Evolutionary conservation across 495 filamentous ascomycete genomes (phyloP).

Genomic region (Annulohypoxylon maeteangense): DNA sequence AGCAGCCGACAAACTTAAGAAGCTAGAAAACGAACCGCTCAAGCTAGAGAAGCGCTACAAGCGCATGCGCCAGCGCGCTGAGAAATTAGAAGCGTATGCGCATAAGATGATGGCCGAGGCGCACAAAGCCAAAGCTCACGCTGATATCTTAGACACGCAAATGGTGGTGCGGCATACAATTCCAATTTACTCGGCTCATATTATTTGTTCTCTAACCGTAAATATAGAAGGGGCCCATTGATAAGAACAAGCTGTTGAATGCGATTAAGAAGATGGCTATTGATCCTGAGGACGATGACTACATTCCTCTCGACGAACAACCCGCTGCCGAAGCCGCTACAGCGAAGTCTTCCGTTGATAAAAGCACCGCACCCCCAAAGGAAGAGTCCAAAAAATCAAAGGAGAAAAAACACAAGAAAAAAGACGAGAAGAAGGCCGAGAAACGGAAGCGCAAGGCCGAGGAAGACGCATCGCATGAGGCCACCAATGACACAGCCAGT

Average conservation of each 20-base stretch:
- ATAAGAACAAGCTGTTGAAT: constrained; percentile 35
- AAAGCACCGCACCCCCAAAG: neutral
- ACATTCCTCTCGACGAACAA: constrained; percentile 31
- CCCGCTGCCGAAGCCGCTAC: neutral
- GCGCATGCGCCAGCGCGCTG: constrained; percentile 39
- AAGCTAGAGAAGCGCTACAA: constrained; percentile 49
- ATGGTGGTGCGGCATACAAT: constrained; percentile 18
- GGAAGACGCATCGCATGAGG: constrained; percentile 29
- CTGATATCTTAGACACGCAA: constrained; percentile 36
- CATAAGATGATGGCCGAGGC: constrained; percentile 39
- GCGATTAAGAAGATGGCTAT: constrained; percentile 34
- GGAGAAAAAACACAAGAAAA: constrained; percentile 35
- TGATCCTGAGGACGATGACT: constrained; percentile 33
- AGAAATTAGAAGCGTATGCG: constrained; percentile 42
- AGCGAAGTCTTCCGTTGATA: neutral
- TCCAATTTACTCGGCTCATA: neutral
- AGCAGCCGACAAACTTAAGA: constrained; percentile 44
- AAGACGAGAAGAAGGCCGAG: constrained; percentile 38
- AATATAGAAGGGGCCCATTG: constrained; percentile 36
- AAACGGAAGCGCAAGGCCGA: constrained; percentile 45
- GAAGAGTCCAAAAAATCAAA: constrained; percentile 25
- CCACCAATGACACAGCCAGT: constrained; percentile 3
- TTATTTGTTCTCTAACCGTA: constrained; percentile 4
- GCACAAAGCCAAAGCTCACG: constrained; percentile 36
- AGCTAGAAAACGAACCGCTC: constrained; percentile 33